Conservation (phyloP, 305 asterid genomes). For the Fraxinus angustifolia region DNA sequence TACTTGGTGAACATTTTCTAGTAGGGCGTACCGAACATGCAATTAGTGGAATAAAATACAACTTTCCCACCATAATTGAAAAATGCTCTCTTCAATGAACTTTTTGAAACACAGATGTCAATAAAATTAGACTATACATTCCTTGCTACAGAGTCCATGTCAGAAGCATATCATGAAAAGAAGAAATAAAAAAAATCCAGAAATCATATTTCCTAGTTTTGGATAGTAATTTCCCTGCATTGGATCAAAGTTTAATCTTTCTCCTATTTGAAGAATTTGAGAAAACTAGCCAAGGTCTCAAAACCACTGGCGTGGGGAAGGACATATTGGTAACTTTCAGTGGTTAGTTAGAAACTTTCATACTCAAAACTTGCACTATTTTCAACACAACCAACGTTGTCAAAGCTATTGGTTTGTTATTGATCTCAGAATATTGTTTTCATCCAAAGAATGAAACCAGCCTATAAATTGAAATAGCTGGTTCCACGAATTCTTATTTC, state of each 20-base stretch:
- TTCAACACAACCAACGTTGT: neutral
- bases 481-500: neutral
- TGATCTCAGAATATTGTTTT: neutral
- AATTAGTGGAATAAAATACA: neutral
- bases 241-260: neutral
- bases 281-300: neutral
- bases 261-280: neutral
- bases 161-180: neutral
- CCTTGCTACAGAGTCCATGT: neutral
- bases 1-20: neutral
- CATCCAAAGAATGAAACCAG: neutral
- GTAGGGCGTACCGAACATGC: neutral
- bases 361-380: neutral
- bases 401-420: neutral
- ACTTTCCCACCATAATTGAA: neutral
- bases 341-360: neutral
- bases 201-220: neutral
- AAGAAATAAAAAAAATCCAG: neutral
- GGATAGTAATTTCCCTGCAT: neutral
- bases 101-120: neutral
- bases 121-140: neutral
- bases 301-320: neutral
- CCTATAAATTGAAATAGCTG: neutral
- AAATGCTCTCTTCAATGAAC: neutral
- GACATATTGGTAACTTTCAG: neutral